Base-by-base conservation (phyloP, 345 rosid genomes). In the Salix purpurea region DNA sequence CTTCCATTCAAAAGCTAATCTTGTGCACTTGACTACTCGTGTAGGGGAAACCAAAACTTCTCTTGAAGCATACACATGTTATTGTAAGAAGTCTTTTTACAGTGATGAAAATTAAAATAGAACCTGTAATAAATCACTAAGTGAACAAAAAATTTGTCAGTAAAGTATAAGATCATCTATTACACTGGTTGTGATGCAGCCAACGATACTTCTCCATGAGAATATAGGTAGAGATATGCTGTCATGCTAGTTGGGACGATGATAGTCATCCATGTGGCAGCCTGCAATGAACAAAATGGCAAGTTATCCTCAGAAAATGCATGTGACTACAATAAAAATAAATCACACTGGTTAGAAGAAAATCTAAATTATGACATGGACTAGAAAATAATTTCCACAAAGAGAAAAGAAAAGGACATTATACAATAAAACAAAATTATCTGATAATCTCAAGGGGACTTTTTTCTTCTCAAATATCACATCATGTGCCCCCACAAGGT, bases 141-240 rank as follows among this genome's bases (percentile, higher is more conserved):
- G 30, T 30, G 37, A 67, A 61, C 37, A 73, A 24, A 61, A 30
- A 24, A 36, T 67, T 67, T 36, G 19, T 58, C n/a, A 62, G 7
- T 28, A 72, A 77, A 14, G 28, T 69, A 54, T 39, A 67, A 72
- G 74, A 78, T 90, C 94, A 87, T 96, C 99, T 96, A 96, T 92
- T 96, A 96, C 98, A 96, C 97, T 87, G 99, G 98, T 91, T 96
- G 98, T 77, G 91, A 92, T 71, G 99, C 99, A 68, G 98, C 99
- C 87, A 90, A 83, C 4, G 91, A 89, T 32, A 92, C 96, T 88
- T 96, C 98, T 79, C 99, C 98, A 30, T 90, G 97, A 32, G 99
- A 96, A 86, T 96, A 96, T 30, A 96, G 94, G 84, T 91, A 92
- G 70, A 96, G 90, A 85, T 96, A 96, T 3, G 97, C 91, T 21